A percentile compares a stretch with the other conserved stretches of the same genome.
Conservation (phyloP, 176 grass and related monocot genomes). For the Avena atlantica region DNA sequence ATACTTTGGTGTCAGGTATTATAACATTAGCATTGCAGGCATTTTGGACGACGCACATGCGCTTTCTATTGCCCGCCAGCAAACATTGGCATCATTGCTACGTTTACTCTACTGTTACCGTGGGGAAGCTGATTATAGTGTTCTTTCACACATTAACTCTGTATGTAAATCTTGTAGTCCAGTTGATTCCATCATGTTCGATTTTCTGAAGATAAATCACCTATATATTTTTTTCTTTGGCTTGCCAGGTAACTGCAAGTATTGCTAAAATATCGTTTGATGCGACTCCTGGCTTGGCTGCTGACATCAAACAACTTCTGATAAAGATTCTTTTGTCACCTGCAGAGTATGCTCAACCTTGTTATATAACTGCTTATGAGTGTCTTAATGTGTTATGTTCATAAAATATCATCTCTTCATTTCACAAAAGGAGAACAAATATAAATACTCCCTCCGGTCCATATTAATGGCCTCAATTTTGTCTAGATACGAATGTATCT, state of each 20-base stretch:
- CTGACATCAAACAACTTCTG: constrained; percentile 71
- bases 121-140: constrained; percentile 68
- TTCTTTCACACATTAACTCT: constrained; percentile 70
- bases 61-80: constrained; percentile 69
- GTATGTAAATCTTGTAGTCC: constrained; percentile 53
- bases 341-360: constrained; percentile 66
- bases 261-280: constrained; percentile 70
- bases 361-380: constrained; percentile 38
- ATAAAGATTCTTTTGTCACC: constrained; percentile 72
- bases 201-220: constrained; percentile 22
- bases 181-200: constrained; percentile 18
- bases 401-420: not conserved
- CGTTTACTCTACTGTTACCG: constrained; percentile 69
- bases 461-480: no score
- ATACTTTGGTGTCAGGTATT: constrained; percentile 15
- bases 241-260: constrained; percentile 59
- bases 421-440: not conserved
- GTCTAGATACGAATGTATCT: no score
- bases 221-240: constrained; percentile 22
- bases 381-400: constrained; percentile 24
- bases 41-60: constrained; percentile 78
- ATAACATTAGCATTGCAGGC: constrained; percentile 59
- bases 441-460: not conserved
- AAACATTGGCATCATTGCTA: constrained; percentile 72
- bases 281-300: constrained; percentile 66